Conservation (phyloP, 2,329 filamentous ascomycete species). For the Colletotrichum falcatum region DNA sequence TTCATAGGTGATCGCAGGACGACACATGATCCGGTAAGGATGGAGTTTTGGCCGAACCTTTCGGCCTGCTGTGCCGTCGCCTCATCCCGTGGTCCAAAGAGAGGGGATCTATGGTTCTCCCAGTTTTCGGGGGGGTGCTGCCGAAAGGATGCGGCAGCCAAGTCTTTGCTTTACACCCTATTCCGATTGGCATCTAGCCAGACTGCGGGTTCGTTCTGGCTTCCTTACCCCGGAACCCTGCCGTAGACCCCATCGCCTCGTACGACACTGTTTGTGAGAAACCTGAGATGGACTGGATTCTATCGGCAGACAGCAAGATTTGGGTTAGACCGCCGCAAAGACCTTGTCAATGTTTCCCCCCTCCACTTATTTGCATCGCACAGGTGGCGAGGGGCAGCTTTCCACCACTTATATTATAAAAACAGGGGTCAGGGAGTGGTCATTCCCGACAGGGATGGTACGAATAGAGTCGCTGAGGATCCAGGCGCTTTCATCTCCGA, state of each 20-base stretch:
- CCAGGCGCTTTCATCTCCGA: conserved; percentile 35
- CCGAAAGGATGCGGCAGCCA: not conserved
- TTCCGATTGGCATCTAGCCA: conserved; percentile 2
- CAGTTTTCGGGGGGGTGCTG: not conserved
- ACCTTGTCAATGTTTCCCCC: conserved; percentile 4
- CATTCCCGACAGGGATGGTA: conserved; percentile 7
- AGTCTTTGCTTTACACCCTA: not conserved
- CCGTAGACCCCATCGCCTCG: conserved; percentile 16
- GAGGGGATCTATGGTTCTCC: not conserved
- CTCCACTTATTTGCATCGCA: too few relatives aligned
- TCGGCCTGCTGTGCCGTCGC: not conserved
- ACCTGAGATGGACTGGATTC: not conserved
- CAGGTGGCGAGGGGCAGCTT: conserved; percentile 14
- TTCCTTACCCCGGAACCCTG: not conserved
- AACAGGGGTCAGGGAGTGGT: conserved; percentile 25
- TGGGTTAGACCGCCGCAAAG: conserved; percentile 29
- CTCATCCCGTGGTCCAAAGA: not conserved
- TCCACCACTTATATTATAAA: conserved; percentile 6
- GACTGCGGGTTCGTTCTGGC: not conserved
- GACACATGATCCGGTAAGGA: not conserved
- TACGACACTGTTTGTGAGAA: conserved; percentile 25
- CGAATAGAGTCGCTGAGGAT: conserved; percentile 27
- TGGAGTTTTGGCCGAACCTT: conserved; percentile 19
- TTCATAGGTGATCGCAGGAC: not conserved
- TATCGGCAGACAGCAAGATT: conserved; percentile 9